These are phyloP conservation scores for Citrus medica DNA, from an alignment of 345 rosid species.

Conservation along the genomic window DNA sequence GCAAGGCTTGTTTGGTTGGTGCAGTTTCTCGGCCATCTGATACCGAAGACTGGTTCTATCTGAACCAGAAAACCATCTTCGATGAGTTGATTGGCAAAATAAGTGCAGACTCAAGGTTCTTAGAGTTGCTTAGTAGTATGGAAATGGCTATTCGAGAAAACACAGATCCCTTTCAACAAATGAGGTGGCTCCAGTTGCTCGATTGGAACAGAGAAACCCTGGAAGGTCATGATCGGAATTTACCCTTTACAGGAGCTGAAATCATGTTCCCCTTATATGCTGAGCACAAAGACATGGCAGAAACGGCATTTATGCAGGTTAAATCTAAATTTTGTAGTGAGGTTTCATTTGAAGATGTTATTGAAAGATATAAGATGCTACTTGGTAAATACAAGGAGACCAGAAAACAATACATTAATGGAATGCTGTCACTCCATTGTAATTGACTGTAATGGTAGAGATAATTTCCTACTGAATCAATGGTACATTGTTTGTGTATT, in stretches of 20 bases:
- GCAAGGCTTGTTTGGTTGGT: slow-evolving; percentile 53
- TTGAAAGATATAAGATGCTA: slow-evolving; percentile 26
- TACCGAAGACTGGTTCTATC: slow-evolving; percentile 26
- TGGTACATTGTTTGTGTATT: neutral
- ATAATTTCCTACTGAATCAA: neutral
- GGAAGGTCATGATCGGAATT: slow-evolving; percentile 13
- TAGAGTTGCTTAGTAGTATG: slow-evolving; percentile 28
- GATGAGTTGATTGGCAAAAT: slow-evolving; percentile 31
- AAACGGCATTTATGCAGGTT: slow-evolving; percentile 27
- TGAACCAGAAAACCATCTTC: slow-evolving; percentile 40
- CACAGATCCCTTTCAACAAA: slow-evolving; percentile 32
- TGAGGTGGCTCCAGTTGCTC: slow-evolving; percentile 47
- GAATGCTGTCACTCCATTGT: slow-evolving; percentile 51
- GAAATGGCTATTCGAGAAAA: slow-evolving; percentile 27
- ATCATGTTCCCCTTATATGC: slow-evolving; percentile 16
- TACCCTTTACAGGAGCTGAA: slow-evolving; percentile 16
- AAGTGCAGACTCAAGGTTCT: slow-evolving; percentile 17
- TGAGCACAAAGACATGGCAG: slow-evolving; percentile 25
- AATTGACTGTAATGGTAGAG: slow-evolving; percentile 4
- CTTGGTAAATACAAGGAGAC: slow-evolving; percentile 41
- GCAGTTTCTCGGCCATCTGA: slow-evolving; percentile 23
- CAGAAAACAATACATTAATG: slow-evolving; percentile 50
- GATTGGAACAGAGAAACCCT: slow-evolving; percentile 14
- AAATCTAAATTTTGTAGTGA: slow-evolving; percentile 43
- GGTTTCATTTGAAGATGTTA: slow-evolving; percentile 34